These are phyloP conservation scores for Coemansia sp. DNA, from an alignment of 192 early-diverging fungal genomes.

Conservation along the genomic window DNA sequence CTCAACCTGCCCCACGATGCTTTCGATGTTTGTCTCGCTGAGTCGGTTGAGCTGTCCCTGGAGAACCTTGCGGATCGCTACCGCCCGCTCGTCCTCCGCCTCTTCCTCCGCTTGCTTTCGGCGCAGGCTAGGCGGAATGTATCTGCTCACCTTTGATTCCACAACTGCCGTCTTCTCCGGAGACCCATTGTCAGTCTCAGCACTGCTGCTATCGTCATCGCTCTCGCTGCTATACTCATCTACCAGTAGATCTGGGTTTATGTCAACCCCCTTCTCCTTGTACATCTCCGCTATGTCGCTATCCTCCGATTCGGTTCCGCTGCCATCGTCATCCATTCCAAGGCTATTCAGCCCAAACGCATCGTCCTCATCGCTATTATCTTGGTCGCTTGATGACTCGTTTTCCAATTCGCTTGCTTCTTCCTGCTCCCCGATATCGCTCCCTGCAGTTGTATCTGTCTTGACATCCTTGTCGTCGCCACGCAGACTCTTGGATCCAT, in stretches of 20 bases:
- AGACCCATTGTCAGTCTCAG: not conserved
- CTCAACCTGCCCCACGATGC: conserved; percentile 79
- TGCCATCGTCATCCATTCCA: conserved; percentile 15
- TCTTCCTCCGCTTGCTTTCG: conserved; percentile 63
- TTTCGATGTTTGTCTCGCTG: conserved; percentile 90
- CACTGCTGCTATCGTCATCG: conserved; percentile 15
- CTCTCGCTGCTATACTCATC: conserved; percentile 7
- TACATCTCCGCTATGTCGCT: conserved; percentile 53
- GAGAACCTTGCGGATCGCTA: conserved; percentile 73
- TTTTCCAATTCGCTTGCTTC: conserved; percentile 6
- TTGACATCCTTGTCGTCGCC: not conserved
- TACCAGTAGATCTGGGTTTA: conserved; percentile 18
- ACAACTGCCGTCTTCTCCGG: conserved; percentile 1
- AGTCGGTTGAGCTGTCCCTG: conserved; percentile 88
- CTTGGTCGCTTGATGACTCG: not conserved
- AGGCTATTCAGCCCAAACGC: conserved; percentile 37
- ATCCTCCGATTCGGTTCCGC: conserved; percentile 37
- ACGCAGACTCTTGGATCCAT: conserved; percentile 38
- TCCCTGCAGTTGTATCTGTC: not conserved
- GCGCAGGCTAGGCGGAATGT: conserved; percentile 89
- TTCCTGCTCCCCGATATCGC: not conserved
- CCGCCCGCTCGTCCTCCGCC: conserved; percentile 64
- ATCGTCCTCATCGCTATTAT: conserved; percentile 14
- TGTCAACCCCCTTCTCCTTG: conserved; percentile 25
- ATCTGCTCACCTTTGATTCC: conserved; percentile 57